Evolutionary conservation across 768 basidiomycete genomes (phyloP).

Genomic region (Kwoniella sp.): DNA sequence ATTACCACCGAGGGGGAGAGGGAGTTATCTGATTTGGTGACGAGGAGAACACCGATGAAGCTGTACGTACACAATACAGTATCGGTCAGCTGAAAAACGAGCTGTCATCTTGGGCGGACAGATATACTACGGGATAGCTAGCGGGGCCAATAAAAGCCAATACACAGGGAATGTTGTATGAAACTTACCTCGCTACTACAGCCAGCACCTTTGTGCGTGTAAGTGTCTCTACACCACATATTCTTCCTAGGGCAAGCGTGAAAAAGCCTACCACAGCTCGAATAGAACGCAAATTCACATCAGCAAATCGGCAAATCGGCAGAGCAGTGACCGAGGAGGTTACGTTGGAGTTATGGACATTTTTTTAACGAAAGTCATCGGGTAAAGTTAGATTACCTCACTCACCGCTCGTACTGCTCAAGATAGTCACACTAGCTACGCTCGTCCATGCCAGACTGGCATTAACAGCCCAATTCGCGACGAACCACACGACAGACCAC

Average conservation of each 20-base stretch:
- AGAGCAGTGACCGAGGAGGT: slow-evolving; percentile 39
- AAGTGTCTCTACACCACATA: slow-evolving; percentile 78
- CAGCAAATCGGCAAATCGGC: slow-evolving; percentile 64
- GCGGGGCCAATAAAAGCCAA: too few species aligned
- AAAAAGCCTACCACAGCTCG: slow-evolving; percentile 71
- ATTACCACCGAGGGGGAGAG: slow-evolving; percentile 43
- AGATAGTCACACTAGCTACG: slow-evolving; percentile 89
- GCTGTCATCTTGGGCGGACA: too few species aligned
- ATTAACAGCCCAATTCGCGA: slow-evolving; percentile 90
- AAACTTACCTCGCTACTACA: slow-evolving; percentile 72
- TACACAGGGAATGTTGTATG: slow-evolving; percentile 1
- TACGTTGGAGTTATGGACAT: too few species aligned
- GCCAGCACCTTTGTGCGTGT: slow-evolving; percentile 72
- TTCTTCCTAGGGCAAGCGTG: slow-evolving; percentile 77
- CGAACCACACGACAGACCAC: slow-evolving; percentile 88
- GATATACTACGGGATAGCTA: too few species aligned
- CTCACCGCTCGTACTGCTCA: slow-evolving; percentile 86
- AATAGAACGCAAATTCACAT: neutral
- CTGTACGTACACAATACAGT: slow-evolving; percentile 56
- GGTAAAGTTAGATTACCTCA: too few species aligned
- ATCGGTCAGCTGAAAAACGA: neutral
- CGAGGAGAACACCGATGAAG: slow-evolving; percentile 78
- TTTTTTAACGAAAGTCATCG: too few species aligned
- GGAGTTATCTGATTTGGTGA: slow-evolving; percentile 80
- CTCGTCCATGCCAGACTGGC: slow-evolving; percentile 81